phyloP scores from a whole-genome alignment of 306 rosid species.

The Vigna mungo region DNA sequence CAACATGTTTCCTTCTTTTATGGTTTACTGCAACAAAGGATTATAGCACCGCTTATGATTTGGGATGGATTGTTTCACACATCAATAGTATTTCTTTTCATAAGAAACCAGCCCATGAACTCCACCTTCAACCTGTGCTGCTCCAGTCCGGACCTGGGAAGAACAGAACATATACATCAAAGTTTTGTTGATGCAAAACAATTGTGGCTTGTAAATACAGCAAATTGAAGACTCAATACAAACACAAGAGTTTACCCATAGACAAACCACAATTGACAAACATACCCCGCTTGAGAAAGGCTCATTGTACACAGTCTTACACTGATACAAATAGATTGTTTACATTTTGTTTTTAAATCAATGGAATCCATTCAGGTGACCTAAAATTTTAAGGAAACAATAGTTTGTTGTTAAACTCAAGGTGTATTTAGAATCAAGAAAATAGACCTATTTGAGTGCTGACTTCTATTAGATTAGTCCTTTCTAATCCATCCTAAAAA shows the following conservation, averaged over 20 bases:
- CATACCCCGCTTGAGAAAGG: neutral
- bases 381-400: neutral
- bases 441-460: neutral
- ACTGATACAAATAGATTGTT: neutral
- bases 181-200: neutral
- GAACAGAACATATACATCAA: constrained; percentile 15
- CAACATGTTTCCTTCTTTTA: constrained; percentile 20
- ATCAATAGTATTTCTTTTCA: constrained; percentile 82
- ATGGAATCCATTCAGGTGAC: neutral
- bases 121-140: constrained; percentile 95
- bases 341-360: neutral
- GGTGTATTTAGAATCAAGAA: neutral
- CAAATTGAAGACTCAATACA: constrained; percentile 10
- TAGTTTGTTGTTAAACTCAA: neutral
- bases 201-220: neutral
- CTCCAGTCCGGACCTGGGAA: constrained; percentile 87
- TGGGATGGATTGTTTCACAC: constrained; percentile 37
- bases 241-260: neutral
- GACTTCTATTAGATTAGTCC: constrained; percentile 3
- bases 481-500: neutral
- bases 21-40: neutral
- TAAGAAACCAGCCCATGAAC: constrained; percentile 86
- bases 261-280: neutral
- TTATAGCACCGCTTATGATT: constrained; percentile 13
- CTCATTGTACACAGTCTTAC: neutral